phyloP scores from a whole-genome alignment of 2,329 filamentous ascomycete genomes.

The Trichoderma sp. region DNA sequence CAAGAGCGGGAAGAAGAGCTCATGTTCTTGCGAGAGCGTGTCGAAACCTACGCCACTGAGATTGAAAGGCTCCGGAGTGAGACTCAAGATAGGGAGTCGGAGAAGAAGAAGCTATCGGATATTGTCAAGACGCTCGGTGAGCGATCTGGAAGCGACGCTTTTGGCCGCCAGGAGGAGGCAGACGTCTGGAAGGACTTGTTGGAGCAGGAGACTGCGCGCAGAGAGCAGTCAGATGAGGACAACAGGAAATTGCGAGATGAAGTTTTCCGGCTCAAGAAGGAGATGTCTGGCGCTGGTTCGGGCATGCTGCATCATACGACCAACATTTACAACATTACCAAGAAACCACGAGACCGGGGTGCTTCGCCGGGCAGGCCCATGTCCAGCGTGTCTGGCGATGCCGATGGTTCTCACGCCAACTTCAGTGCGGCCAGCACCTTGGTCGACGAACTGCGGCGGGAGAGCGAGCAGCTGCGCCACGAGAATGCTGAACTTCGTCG shows the following conservation, averaged over 20 bases:
- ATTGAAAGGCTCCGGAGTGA: slow-evolving; percentile 81
- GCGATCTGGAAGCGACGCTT: slow-evolving; percentile 48
- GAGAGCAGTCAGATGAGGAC: slow-evolving; percentile 89
- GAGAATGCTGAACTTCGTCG: slow-evolving; percentile 90
- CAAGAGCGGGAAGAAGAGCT: slow-evolving; percentile 82
- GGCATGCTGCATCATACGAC: slow-evolving; percentile 54
- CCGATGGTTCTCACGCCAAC: slow-evolving; percentile 50
- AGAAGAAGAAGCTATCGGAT: slow-evolving; percentile 83
- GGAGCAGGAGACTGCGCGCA: slow-evolving; percentile 83
- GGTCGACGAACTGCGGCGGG: slow-evolving; percentile 69
- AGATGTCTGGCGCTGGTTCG: slow-evolving; percentile 38
- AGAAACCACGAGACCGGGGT: slow-evolving; percentile 45
- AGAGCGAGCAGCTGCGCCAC: slow-evolving; percentile 74
- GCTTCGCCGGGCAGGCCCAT: slow-evolving; percentile 49
- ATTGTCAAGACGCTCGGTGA: slow-evolving; percentile 60
- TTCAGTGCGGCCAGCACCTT: slow-evolving; percentile 63
- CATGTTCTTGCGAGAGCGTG: slow-evolving; percentile 75
- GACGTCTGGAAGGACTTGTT: slow-evolving; percentile 95
- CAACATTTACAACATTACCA: slow-evolving; percentile 64
- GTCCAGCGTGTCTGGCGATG: slow-evolving; percentile 49
- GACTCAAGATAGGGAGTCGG: slow-evolving; percentile 72
- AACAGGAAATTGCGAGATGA: slow-evolving; percentile 82
- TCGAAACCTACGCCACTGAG: slow-evolving; percentile 79
- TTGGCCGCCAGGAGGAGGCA: slow-evolving; percentile 59
- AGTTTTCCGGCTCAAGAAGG: slow-evolving; percentile 67